A percentile compares a stretch with the other conserved stretches of the same genome.
Evolutionary conservation across 1,139 yeast species (phyloP).

Genomic region (Candida pseudoviswanathii): DNA sequence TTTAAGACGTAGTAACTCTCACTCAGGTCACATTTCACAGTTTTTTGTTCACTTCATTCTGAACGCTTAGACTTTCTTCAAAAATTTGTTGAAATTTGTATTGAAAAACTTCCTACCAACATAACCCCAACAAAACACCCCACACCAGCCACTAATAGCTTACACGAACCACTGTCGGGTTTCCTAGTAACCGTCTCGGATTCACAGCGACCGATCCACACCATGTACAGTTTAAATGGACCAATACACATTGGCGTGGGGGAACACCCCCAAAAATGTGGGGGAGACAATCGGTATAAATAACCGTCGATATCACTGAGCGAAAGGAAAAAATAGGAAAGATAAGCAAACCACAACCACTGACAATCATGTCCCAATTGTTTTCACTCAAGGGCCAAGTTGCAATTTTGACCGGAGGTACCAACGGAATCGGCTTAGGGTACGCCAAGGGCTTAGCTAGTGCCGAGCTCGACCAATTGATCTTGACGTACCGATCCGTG

Average conservation of each 20-base stretch:
- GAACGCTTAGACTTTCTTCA: no score
- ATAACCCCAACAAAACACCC: no score
- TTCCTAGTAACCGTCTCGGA: background rate
- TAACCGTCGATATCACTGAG: background rate
- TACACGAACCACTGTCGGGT: no score
- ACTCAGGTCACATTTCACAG: no score
- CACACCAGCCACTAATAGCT: no score
- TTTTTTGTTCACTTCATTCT: no score
- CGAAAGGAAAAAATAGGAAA: background rate
- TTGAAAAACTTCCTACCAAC: no score
- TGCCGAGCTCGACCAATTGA: conserved; percentile 32
- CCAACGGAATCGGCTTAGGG: conserved; percentile 38
- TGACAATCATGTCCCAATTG: conserved; percentile 14
- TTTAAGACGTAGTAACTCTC: no score
- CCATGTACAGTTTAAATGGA: background rate
- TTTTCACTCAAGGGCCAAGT: conserved; percentile 38
- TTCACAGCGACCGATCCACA: background rate
- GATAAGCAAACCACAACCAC: background rate
- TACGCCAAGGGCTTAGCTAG: conserved; percentile 38
- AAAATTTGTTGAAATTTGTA: no score
- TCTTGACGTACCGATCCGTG: conserved; percentile 27
- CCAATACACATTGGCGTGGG: background rate
- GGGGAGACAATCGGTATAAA: background rate
- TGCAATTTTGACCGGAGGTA: conserved; percentile 38
- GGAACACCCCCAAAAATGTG: conserved; percentile 4